These are phyloP conservation scores for Xerocomus spinulosus DNA, from an alignment of 768 basidiomycete genomes.

Conservation along the genomic window DNA sequence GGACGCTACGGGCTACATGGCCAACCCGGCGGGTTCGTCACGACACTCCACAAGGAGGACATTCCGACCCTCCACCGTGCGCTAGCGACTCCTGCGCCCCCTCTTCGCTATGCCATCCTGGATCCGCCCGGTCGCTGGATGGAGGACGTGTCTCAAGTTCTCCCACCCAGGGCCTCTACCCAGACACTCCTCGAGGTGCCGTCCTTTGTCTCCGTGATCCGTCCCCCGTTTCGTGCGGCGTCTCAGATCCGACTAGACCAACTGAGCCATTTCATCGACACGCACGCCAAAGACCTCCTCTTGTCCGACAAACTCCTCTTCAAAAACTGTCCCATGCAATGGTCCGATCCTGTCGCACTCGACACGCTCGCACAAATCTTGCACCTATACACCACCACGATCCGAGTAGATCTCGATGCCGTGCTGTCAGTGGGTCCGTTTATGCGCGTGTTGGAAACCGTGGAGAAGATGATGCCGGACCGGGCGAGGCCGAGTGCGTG, in stretches of 20 bases:
- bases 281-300: slow-evolving; percentile 33
- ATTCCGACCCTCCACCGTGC: slow-evolving; percentile 55
- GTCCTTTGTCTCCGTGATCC: slow-evolving; percentile 43
- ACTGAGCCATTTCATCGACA: slow-evolving; percentile 44
- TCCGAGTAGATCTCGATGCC: slow-evolving; percentile 20
- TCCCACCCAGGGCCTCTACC: slow-evolving; percentile 42
- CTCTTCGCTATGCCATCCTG: slow-evolving; percentile 53
- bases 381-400: slow-evolving; percentile 33
- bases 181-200: slow-evolving; percentile 46
- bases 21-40: slow-evolving; percentile 59
- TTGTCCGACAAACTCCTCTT: slow-evolving; percentile 43
- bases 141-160: slow-evolving; percentile 30
- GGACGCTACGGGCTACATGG: slow-evolving; percentile 79
- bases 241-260: slow-evolving; percentile 20
- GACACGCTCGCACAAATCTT: slow-evolving; percentile 18
- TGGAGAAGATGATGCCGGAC: slow-evolving; percentile 24
- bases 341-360: slow-evolving; percentile 20
- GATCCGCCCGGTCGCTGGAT: slow-evolving; percentile 25
- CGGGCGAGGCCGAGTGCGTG: slow-evolving; percentile 1
- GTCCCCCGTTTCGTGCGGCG: slow-evolving; percentile 40
- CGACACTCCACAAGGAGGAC: slow-evolving; percentile 62
- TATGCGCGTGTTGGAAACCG: slow-evolving; percentile 15
- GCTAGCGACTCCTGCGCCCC: slow-evolving; percentile 45
- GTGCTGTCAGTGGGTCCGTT: slow-evolving; percentile 21
- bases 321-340: slow-evolving; percentile 43